Base-by-base conservation (phyloP, 768 basidiomycete genomes). In the Melanogaster broomeanus region DNA sequence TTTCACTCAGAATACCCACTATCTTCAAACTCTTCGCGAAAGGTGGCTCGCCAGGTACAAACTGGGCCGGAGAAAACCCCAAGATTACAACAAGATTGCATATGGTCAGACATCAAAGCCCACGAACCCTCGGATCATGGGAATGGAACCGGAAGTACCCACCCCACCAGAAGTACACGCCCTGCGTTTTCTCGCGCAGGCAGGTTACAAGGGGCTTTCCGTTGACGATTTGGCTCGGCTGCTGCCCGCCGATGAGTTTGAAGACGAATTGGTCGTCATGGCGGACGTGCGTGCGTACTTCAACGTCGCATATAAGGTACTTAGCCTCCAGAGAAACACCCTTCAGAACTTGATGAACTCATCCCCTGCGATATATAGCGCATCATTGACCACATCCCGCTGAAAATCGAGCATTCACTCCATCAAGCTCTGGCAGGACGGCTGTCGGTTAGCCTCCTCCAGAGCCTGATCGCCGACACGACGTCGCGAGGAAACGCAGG, bases 211-310 rank as follows among this genome's bases (percentile, higher is more conserved):
- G 11, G 33, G 37, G 33, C 53, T 71, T 11, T 51, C 40, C 10
- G 28, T 35, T 9, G 33, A 53, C 4, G 70, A 74, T 27, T 58
- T 75, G 10, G 47, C 46, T 19, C 58, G 61, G 35, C 51, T 75
- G 12, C 28, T 28, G n/a, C 57, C 64, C 37, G 42, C 44, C 24
- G 63, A 72, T 51, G 19, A 35, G 15, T 75, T 64, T 52, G 66
- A 72, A 34, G 73, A 77, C 13, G 84, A 81, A 44, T 49, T 84
- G 13, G 52, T 60, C 2, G 73, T 84, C 6, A 81, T 82, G 77
- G 78, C 82, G 0, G 75, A 77, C 16, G 78, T 83, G 0, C 73
- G 75, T 0, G 82, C 80, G 5, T 85, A 81, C 53, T 83, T 78
- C 60, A 74, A 80, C 34, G 72, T 84, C 0, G 75, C 82, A 7